phyloP scores from a whole-genome alignment of 129 eudicot species.

The Flaveria brownii region DNA sequence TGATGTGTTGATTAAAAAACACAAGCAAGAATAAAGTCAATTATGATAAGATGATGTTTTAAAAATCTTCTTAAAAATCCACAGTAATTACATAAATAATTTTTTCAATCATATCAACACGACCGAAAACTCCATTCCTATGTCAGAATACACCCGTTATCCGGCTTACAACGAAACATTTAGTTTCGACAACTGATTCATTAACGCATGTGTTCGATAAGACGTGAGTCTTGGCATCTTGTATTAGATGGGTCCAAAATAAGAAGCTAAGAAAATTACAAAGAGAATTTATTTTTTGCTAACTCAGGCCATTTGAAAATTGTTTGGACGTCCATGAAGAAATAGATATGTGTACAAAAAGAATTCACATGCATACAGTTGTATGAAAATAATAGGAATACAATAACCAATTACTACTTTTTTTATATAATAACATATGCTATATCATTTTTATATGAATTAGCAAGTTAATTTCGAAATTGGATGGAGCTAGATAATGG shows the following conservation, averaged over 20 bases:
- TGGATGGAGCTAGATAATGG: neutral
- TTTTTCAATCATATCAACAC: no score
- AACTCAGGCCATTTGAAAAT: neutral
- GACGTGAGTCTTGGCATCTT: neutral
- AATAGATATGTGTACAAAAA: neutral
- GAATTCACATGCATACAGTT: conserved; percentile 10
- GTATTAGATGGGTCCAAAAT: neutral
- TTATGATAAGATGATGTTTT: no score
- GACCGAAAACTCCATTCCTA: no score
- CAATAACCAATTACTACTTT: neutral
- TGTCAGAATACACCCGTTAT: no score
- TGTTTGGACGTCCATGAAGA: neutral
- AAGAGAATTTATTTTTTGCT: neutral
- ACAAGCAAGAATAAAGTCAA: no score
- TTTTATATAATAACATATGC: no score
- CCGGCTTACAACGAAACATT: neutral
- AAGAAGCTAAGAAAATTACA: neutral
- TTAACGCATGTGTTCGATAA: neutral
- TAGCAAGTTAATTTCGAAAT: neutral
- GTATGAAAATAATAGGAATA: neutral
- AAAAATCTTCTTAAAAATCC: no score
- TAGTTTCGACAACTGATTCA: neutral
- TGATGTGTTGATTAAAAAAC: no score
- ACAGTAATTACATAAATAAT: no score
- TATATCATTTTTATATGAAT: neutral